Conservation (phyloP, 2,329 filamentous ascomycete genomes). For the Aspergillus sp. region DNA sequence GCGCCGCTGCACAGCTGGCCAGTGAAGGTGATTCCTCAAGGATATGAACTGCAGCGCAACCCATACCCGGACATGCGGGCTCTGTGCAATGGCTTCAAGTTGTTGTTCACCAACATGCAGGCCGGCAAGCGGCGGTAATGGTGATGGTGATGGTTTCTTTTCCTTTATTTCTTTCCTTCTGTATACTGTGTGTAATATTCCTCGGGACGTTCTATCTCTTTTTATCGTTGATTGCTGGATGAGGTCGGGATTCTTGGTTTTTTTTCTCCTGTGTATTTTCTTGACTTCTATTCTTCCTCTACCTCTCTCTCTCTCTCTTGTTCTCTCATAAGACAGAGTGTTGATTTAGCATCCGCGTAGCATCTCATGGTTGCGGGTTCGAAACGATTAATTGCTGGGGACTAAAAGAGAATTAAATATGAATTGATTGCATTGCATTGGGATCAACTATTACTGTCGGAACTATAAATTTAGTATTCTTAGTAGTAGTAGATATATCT, state of each 20-base stretch:
- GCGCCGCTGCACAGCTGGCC: conserved; percentile 76
- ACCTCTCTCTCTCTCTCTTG: too few relatives aligned
- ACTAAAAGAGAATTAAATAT: too few relatives aligned
- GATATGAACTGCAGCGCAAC: conserved; percentile 85
- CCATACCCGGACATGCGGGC: conserved; percentile 93
- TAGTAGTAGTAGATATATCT: too few relatives aligned
- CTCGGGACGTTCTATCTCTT: neutral
- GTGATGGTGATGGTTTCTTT: conserved; percentile 9
- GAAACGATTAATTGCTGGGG: too few relatives aligned
- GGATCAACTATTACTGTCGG: too few relatives aligned
- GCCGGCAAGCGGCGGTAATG: conserved; percentile 31
- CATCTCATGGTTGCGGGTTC: too few relatives aligned
- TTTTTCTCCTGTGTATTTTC: neutral
- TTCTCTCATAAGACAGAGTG: too few relatives aligned
- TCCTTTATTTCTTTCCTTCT: conserved; percentile 13
- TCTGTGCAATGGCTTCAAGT: conserved; percentile 95
- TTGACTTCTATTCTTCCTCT: too few relatives aligned
- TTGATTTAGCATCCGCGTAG: too few relatives aligned
- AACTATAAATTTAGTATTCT: too few relatives aligned
- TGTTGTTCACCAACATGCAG: conserved; percentile 71
- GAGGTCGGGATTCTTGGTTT: neutral
- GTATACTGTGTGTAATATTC: conserved; percentile 23
- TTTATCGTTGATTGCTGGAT: neutral
- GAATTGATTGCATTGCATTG: too few relatives aligned
- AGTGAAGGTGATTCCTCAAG: conserved; percentile 89